Evolutionary conservation across 441 rosid genomes (phyloP).

Genomic region (Capsella rubella): DNA sequence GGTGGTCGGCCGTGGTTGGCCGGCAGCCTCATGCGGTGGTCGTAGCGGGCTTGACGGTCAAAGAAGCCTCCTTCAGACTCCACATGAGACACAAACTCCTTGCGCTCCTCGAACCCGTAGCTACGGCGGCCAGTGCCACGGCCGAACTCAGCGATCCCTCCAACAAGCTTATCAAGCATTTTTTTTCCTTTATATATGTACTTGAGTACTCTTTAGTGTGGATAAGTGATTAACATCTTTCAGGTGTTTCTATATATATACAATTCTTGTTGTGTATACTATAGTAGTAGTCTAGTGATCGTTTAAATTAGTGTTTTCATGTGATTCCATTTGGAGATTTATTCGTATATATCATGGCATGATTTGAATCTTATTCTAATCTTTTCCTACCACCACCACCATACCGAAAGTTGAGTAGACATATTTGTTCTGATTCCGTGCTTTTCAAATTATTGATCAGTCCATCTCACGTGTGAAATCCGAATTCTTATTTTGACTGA

Average conservation of each 20-base stretch:
- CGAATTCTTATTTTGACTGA: slow-evolving; percentile 4
- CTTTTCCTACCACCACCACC: slow-evolving; percentile 29
- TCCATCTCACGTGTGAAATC: slow-evolving; percentile 10
- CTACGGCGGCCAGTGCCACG: background rate
- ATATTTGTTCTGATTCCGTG: slow-evolving; percentile 41
- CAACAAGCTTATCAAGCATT: slow-evolving; percentile 35
- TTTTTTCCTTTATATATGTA: slow-evolving; percentile 19
- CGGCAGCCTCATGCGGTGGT: slow-evolving; percentile 35
- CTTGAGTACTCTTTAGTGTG: slow-evolving; percentile 9
- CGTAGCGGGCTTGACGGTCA: slow-evolving; percentile 31
- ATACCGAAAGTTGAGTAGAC: slow-evolving; percentile 45
- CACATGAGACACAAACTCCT: slow-evolving; percentile 32
- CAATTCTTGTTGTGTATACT: background rate
- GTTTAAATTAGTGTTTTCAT: background rate
- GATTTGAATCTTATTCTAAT: slow-evolving; percentile 41
- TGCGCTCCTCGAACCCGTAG: slow-evolving; percentile 33
- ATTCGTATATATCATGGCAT: background rate
- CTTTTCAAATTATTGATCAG: background rate
- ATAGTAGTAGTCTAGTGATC: background rate
- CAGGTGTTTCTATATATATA: slow-evolving; percentile 23
- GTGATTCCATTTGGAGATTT: slow-evolving; percentile 11
- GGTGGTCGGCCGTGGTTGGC: slow-evolving; percentile 40
- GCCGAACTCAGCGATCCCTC: slow-evolving; percentile 14
- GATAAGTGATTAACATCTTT: slow-evolving; percentile 18
- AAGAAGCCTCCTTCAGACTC: slow-evolving; percentile 29